Evolutionary conservation across 371 early-diverging fungal species (phyloP).

Genomic region (Coemansia sp.): DNA sequence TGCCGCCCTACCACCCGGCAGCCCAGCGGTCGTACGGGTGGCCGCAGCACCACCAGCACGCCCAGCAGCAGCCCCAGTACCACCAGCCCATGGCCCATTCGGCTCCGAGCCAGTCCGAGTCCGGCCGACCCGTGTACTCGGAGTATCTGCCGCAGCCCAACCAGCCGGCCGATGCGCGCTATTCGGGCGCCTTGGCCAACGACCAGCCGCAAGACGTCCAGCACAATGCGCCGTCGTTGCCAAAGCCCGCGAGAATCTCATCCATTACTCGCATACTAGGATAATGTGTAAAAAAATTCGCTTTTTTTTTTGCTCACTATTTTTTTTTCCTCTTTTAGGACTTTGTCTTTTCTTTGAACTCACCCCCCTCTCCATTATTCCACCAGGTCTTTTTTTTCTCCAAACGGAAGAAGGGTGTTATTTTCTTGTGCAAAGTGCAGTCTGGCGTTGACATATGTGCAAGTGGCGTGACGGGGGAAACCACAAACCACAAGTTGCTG

Average conservation of each 20-base stretch:
- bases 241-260: slow-evolving; percentile 11
- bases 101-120: background rate
- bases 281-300: slow-evolving; percentile 8
- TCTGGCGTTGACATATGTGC: too few species aligned
- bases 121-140: slow-evolving; percentile 7
- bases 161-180: background rate
- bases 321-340: background rate
- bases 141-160: slow-evolving; percentile 7
- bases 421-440: background rate
- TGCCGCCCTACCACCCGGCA: slow-evolving; percentile 6
- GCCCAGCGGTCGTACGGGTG: slow-evolving; percentile 1
- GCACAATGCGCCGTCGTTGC: slow-evolving; percentile 4
- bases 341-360: background rate
- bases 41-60: background rate
- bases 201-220: slow-evolving; percentile 2
- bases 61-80: background rate
- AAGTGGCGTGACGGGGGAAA: too few species aligned
- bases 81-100: slow-evolving; percentile 6
- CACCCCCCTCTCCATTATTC: background rate
- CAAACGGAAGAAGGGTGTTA: background rate
- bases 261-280: slow-evolving; percentile 46
- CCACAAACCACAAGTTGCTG: too few species aligned
- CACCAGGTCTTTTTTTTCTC: background rate
- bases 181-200: background rate
- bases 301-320: slow-evolving; percentile 1